Evolutionary conservation across 768 basidiomycete genomes (phyloP), one percentile per base, ranked within the genome.

Genomic region (Punctularia strigosozonata): DNA sequence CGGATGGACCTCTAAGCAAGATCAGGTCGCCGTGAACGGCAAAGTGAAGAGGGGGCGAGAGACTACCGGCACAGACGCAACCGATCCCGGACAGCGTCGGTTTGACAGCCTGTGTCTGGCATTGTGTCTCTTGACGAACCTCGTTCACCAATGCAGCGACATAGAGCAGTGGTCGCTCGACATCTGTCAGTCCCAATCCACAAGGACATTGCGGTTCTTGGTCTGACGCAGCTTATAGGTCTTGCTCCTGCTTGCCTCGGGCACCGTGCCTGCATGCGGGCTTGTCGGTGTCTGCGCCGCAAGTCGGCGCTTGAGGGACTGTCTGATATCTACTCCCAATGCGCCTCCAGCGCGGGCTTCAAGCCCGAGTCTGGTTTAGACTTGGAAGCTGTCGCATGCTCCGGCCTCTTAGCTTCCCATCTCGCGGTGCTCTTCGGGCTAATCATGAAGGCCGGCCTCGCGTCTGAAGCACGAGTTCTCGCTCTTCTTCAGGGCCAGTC

Each of bases 101-200:
- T 62, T 83, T n/a, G 87, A 89, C 51, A 65, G 69, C 24, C 60
- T 86, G 4, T 88, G 84, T 53, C 75, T 89, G 20, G 70, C 77
- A 5, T 66, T 89, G 4, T 86, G 78, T 1, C 59, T 88, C 7
- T 59, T 88, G 28, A 84, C 83, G 38, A 88, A 87, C 54, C 60
- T 88, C 31, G 73, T 84, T 0, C 80, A 86, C 49, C 61, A 61
- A 4, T 60, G 66, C n/a, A 63, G 66, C 0, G 61, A 56, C n/a
- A 65, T 68, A 7, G 73, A 71, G 31, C 53, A 64, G 25, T 47
- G 61, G 2, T 53, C 75, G 6, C 64, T 69, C 30, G 60, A 64
- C 10, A 69, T 62, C 26, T 59, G 82, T 82, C 51, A 44, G 76
- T 55, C 2, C 33, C 25, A n/a, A n/a, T 25, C 26, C 18, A 15